A percentile compares a stretch with the other conserved stretches of the same genome.
phyloP scores from a whole-genome alignment of 2,329 filamentous ascomycete species.

The Xylaria sp. region DNA sequence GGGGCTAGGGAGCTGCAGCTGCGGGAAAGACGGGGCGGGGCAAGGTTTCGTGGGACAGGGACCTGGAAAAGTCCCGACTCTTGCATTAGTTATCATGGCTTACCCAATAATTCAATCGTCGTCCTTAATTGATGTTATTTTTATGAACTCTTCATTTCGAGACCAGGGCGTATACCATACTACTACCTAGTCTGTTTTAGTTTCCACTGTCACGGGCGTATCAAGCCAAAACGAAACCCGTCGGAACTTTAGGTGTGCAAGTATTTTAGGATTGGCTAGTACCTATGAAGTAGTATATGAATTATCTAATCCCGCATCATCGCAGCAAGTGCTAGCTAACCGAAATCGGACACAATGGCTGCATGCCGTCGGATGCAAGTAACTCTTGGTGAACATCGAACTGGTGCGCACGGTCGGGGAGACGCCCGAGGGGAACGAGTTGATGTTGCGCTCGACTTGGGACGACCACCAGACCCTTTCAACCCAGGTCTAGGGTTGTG shows the following conservation, averaged over 20 bases:
- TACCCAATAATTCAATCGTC: not conserved
- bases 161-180: not conserved
- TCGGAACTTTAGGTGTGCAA: not conserved
- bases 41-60: constrained; percentile 4
- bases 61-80: constrained; percentile 1
- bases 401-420: constrained; percentile 1
- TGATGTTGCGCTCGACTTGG: constrained; percentile 7
- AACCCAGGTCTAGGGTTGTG: constrained; percentile 1
- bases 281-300: too few relatives aligned
- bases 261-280: not conserved
- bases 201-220: not conserved
- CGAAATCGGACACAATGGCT: not conserved
- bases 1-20: constrained; percentile 14
- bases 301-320: not conserved
- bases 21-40: constrained; percentile 6
- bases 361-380: not conserved
- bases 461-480: constrained; percentile 2
- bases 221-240: constrained; percentile 12
- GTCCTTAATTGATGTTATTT: not conserved
- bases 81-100: too few relatives aligned
- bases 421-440: not conserved
- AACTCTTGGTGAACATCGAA: not conserved
- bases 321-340: not conserved
- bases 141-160: not conserved
- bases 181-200: not conserved